Evolutionary conservation across 1,284 basidiomycete species (phyloP).

Genomic region (Prillingera fragicola): DNA sequence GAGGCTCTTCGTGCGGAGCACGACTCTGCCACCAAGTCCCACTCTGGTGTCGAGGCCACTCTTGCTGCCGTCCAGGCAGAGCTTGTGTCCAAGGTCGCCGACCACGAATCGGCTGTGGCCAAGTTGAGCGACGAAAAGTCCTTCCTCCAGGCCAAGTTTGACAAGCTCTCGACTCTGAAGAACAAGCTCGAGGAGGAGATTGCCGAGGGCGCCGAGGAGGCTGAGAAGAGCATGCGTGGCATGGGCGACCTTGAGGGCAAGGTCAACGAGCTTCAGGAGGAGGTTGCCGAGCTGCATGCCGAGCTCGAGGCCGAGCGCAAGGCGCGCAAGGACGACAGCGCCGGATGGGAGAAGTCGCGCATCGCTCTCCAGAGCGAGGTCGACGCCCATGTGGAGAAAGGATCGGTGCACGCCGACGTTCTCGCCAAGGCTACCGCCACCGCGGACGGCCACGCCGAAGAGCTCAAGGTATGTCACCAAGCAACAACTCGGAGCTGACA

Average conservation of each 20-base stretch:
- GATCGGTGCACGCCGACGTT: conserved; percentile 7
- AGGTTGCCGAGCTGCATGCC: conserved; percentile 20
- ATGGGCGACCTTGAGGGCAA: conserved; percentile 12
- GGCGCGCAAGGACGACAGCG: conserved; percentile 9
- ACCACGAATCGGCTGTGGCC: conserved; percentile 9
- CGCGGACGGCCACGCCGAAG: conserved; percentile 11
- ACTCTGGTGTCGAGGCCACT: conserved; percentile 4
- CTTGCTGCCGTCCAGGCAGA: conserved; percentile 12
- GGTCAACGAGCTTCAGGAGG: conserved; percentile 22
- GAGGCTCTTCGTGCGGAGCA: conserved; percentile 5
- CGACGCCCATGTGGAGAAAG: conserved; percentile 2
- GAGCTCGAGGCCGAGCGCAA: conserved; percentile 12
- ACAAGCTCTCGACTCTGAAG: conserved; percentile 16
- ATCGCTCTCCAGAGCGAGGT: conserved; percentile 9
- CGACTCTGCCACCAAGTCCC: conserved; percentile 4
- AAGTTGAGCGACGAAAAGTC: conserved; percentile 6
- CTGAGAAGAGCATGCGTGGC: conserved; percentile 20
- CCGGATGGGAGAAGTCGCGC: conserved; percentile 15
- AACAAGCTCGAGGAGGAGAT: conserved; percentile 22
- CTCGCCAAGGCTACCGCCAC: conserved; percentile 9
- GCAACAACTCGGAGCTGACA: no score
- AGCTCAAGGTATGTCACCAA: conserved; percentile 22
- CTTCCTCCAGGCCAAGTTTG: conserved; percentile 22
- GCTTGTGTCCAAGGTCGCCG: conserved; percentile 11
- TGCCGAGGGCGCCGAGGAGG: conserved; percentile 22